Percentiles rank a stretch among this genome's conserved stretches.
Evolutionary conservation across 2,329 filamentous ascomycete species (phyloP).

Genomic region (Penicillium frequentans): DNA sequence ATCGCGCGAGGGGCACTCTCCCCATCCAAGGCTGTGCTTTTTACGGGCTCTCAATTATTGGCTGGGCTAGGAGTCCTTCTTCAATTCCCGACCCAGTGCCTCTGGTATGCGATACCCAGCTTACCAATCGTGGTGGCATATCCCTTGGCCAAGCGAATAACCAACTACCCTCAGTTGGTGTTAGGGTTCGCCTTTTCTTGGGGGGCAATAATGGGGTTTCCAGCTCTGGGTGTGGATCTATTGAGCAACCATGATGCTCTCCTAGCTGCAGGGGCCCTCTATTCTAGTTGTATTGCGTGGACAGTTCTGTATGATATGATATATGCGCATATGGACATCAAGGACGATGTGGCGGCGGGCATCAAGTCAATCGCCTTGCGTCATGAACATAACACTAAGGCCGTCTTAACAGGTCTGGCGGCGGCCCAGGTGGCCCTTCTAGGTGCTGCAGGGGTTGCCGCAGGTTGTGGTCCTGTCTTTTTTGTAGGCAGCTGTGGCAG

Average conservation of each 20-base stretch:
- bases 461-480: slow-evolving; percentile 59
- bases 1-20: slow-evolving; percentile 54
- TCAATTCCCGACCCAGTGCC: slow-evolving; percentile 42
- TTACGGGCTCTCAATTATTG: slow-evolving; percentile 46
- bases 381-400: slow-evolving; percentile 49
- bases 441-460: slow-evolving; percentile 44
- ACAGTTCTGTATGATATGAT: slow-evolving; percentile 54
- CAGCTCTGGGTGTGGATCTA: slow-evolving; percentile 48
- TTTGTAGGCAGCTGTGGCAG: slow-evolving; percentile 60
- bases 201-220: slow-evolving; percentile 51
- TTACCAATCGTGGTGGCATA: slow-evolving; percentile 49
- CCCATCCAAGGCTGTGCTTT: slow-evolving; percentile 43
- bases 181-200: slow-evolving; percentile 54
- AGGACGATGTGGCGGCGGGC: slow-evolving; percentile 50
- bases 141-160: slow-evolving; percentile 54
- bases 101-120: slow-evolving; percentile 47
- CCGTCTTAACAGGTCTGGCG: slow-evolving; percentile 43
- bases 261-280: slow-evolving; percentile 42
- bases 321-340: slow-evolving; percentile 54
- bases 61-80: slow-evolving; percentile 44
- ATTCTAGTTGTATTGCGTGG: slow-evolving; percentile 50
- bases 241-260: slow-evolving; percentile 38
- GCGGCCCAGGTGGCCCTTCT: slow-evolving; percentile 44
- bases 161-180: slow-evolving; percentile 54
- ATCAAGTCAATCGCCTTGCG: slow-evolving; percentile 54